phyloP scores from a whole-genome alignment of 768 basidiomycete genomes.

The Antrodiella citrinella region DNA sequence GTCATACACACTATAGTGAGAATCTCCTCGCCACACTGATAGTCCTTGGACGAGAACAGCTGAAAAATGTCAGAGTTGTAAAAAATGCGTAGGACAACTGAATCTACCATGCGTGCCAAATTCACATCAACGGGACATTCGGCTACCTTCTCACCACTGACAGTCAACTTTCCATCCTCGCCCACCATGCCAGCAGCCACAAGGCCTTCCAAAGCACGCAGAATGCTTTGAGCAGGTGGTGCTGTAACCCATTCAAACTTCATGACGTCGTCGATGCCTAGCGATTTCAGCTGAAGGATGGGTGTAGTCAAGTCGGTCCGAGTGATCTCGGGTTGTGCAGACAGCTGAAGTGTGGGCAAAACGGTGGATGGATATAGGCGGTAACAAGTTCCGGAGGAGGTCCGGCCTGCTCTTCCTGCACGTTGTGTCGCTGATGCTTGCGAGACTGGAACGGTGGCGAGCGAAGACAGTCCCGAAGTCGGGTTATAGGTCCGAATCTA shows the following conservation, averaged over 20 bases:
- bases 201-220: conserved; percentile 81
- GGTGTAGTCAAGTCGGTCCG: conserved; percentile 88
- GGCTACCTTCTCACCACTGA: conserved; percentile 77
- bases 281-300: conserved; percentile 87
- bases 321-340: conserved; percentile 84
- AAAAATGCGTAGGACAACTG: too few species aligned
- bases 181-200: conserved; percentile 78
- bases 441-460: conserved; percentile 78
- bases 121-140: conserved; percentile 92
- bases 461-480: conserved; percentile 72
- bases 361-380: conserved; percentile 71
- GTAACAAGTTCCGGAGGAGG: conserved; percentile 87
- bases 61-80: conserved; percentile 27
- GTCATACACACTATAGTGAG: conserved; percentile 96
- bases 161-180: conserved; percentile 68
- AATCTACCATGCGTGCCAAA: conserved; percentile 85
- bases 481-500: conserved; percentile 91
- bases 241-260: conserved; percentile 93
- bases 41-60: conserved; percentile 82
- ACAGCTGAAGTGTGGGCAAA: conserved; percentile 51
- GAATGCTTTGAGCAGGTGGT: conserved; percentile 79
- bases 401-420: conserved; percentile 91
- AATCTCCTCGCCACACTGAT: conserved; percentile 90
- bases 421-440: conserved; percentile 87
- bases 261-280: conserved; percentile 93